Percentiles rank a stretch among this genome's conserved stretches.
Evolutionary conservation across 805 yeast species (phyloP).

Genomic region (Candida parachauliodes): DNA sequence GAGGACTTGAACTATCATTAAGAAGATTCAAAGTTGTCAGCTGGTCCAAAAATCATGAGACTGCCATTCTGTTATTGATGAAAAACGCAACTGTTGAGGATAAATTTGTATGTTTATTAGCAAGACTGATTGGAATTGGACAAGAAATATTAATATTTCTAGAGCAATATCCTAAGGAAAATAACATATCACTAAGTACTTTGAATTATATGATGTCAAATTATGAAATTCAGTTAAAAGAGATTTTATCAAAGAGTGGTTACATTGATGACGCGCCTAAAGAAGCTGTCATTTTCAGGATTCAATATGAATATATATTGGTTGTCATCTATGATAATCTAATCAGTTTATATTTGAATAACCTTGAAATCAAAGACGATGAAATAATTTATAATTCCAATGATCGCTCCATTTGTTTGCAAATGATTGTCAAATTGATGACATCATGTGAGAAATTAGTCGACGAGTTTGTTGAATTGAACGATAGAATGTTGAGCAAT

Average conservation of each 20-base stretch:
- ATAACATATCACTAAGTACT: constrained; percentile 8
- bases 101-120: constrained; percentile 41
- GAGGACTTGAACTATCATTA: constrained; percentile 47
- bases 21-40: constrained; percentile 48
- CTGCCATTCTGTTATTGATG: constrained; percentile 19
- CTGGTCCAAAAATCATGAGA: constrained; percentile 46
- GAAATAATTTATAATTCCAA: constrained; percentile 9
- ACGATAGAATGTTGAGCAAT: constrained; percentile 30
- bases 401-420: constrained; percentile 30
- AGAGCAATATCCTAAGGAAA: constrained; percentile 5
- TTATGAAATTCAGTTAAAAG: constrained; percentile 40
- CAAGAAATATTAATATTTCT: constrained; percentile 46
- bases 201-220: constrained; percentile 26
- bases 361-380: not conserved
- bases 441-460: constrained; percentile 45
- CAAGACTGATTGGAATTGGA: constrained; percentile 45
- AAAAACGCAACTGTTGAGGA: constrained; percentile 27
- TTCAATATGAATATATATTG: constrained; percentile 48
- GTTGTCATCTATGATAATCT: constrained; percentile 52
- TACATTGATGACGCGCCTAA: constrained; percentile 27
- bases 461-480: constrained; percentile 40
- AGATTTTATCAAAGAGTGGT: constrained; percentile 38
- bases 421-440: constrained; percentile 39
- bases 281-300: constrained; percentile 37
- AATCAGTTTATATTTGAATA: constrained; percentile 33